Conservation (phyloP, 1,284 basidiomycete species). For the Peniophora sp. region DNA sequence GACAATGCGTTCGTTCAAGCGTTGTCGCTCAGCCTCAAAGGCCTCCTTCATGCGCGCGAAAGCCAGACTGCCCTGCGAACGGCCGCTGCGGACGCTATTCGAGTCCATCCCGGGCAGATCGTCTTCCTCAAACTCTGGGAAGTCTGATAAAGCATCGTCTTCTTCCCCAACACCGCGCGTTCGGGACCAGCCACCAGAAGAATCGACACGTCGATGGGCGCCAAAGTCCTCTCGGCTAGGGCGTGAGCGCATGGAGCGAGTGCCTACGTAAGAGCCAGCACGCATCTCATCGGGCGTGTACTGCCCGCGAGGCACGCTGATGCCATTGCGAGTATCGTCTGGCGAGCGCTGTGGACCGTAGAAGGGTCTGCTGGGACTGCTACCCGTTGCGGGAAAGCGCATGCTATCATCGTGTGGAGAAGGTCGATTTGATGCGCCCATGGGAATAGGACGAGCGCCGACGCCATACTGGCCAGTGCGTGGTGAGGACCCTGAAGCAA, state of each 20-base stretch:
- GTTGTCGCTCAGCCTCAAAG: neutral
- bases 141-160: slow-evolving; percentile 8
- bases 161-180: slow-evolving; percentile 3
- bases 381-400: slow-evolving; percentile 11
- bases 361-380: slow-evolving; percentile 9
- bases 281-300: slow-evolving; percentile 9
- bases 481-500: neutral
- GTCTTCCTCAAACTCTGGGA: slow-evolving; percentile 7
- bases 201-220: slow-evolving; percentile 3
- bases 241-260: slow-evolving; percentile 9
- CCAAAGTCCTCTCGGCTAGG: slow-evolving; percentile 4
- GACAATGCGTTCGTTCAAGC: neutral
- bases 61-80: slow-evolving; percentile 9
- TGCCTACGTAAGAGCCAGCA: slow-evolving; percentile 5
- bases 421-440: slow-evolving; percentile 1
- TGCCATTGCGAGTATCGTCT: slow-evolving; percentile 10
- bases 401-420: slow-evolving; percentile 3
- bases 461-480: neutral
- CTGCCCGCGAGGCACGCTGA: slow-evolving; percentile 10
- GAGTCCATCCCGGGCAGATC: slow-evolving; percentile 9
- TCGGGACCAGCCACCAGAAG: slow-evolving; percentile 2
- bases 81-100: slow-evolving; percentile 9
- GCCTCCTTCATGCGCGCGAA: slow-evolving; percentile 4
- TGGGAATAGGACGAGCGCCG: slow-evolving; percentile 10
- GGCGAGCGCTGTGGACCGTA: slow-evolving; percentile 11